Evolutionary conservation across 2,329 filamentous ascomycete genomes (phyloP).

Genomic region (Talaromyces islandicus): DNA sequence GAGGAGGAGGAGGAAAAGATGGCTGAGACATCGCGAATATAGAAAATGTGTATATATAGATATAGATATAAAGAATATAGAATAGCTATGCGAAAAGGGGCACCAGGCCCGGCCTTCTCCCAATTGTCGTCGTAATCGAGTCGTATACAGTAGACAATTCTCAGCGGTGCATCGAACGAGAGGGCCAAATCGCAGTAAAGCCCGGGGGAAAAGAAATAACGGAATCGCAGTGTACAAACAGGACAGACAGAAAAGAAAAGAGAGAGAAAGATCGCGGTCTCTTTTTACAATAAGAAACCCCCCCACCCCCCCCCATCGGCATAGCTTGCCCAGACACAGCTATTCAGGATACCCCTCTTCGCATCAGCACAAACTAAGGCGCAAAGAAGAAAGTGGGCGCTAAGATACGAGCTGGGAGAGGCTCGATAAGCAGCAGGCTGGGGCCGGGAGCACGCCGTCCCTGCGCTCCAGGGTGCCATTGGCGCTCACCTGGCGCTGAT

Average conservation of each 20-base stretch:
- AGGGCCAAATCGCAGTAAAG: background rate
- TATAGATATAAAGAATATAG: background rate
- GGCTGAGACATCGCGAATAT: conserved; percentile 5
- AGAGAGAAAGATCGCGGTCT: background rate
- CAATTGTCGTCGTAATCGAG: background rate
- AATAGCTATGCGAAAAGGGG: background rate
- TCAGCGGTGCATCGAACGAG: background rate
- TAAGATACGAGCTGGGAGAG: conserved; percentile 7
- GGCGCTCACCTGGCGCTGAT: background rate
- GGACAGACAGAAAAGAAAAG: background rate
- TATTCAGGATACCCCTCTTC: background rate
- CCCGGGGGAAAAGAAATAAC: background rate
- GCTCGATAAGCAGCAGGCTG: conserved; percentile 1
- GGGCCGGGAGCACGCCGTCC: background rate
- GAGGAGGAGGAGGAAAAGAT: conserved; percentile 12
- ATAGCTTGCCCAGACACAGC: background rate
- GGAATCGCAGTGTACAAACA: background rate
- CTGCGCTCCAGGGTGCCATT: background rate
- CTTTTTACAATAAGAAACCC: background rate
- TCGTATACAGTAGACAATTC: background rate
- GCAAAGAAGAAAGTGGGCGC: conserved; percentile 3
- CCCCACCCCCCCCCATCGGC: no score
- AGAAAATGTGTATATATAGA: background rate
- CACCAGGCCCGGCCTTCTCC: conserved; percentile 5
- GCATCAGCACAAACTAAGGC: background rate